Evolutionary conservation across 1,139 yeast species (phyloP).

Genomic region (Pichia sp.): DNA sequence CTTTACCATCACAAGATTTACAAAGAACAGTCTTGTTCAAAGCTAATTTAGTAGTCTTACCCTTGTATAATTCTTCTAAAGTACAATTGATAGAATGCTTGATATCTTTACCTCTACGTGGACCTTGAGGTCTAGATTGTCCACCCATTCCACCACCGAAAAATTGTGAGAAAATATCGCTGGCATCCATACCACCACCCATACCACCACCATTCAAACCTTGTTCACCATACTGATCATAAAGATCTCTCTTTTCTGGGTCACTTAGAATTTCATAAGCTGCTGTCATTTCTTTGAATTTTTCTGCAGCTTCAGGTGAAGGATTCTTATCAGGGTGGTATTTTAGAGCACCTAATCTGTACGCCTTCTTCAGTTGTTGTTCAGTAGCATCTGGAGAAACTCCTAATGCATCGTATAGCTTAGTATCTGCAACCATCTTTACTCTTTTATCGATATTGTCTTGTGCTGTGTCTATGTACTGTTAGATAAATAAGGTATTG

Average conservation of each 20-base stretch:
- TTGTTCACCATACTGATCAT: slow-evolving; percentile 88
- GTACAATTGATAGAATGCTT: slow-evolving; percentile 81
- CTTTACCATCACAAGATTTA: slow-evolving; percentile 85
- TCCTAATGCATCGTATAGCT: slow-evolving; percentile 78
- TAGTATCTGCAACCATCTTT: slow-evolving; percentile 82
- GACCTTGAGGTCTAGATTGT: slow-evolving; percentile 74
- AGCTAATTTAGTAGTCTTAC: slow-evolving; percentile 90
- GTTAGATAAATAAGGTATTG: too few relatives aligned
- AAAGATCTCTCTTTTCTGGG: slow-evolving; percentile 77
- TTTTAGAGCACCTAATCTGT: slow-evolving; percentile 86
- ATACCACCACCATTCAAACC: slow-evolving; percentile 73
- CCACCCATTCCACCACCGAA: slow-evolving; percentile 63
- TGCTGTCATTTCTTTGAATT: slow-evolving; percentile 77
- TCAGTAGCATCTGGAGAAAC: slow-evolving; percentile 75
- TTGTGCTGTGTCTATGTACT: too few relatives aligned
- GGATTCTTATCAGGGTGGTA: slow-evolving; percentile 94
- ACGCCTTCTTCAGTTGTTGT: slow-evolving; percentile 86
- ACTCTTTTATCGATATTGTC: background rate
- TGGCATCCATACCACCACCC: slow-evolving; percentile 64
- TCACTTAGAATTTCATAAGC: slow-evolving; percentile 89
- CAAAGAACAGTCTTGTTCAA: slow-evolving; percentile 88
- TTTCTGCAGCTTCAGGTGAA: slow-evolving; percentile 88
- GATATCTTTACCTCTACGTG: slow-evolving; percentile 82
- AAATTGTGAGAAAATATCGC: slow-evolving; percentile 89
- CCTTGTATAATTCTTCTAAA: slow-evolving; percentile 89